Evolutionary conservation across 345 rosid species (phyloP).

Genomic region (Eucalyptus tenuipes): DNA sequence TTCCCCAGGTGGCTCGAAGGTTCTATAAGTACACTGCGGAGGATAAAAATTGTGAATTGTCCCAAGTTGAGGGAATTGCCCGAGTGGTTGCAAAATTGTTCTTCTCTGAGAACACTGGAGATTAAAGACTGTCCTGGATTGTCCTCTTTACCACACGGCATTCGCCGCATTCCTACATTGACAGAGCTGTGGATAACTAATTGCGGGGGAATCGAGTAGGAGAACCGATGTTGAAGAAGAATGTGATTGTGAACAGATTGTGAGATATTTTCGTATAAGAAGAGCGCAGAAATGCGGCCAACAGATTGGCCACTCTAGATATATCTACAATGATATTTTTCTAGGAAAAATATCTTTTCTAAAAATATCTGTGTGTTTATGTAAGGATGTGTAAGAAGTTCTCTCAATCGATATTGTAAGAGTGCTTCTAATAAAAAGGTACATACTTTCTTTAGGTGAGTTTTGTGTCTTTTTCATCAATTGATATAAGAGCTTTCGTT

Average conservation of each 20-base stretch:
- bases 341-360: not conserved
- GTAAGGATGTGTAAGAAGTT: too few species aligned
- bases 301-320: too few species aligned
- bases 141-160: not conserved
- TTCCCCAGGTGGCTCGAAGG: slow-evolving; percentile 1
- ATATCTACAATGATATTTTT: too few species aligned
- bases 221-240: too few species aligned
- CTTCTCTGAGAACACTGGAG: not conserved
- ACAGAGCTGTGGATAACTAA: too few species aligned
- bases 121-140: not conserved
- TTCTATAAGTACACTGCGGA: too few species aligned
- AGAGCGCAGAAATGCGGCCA: too few species aligned
- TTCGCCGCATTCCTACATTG: not conserved
- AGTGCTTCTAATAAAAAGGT: not conserved
- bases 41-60: accelerated
- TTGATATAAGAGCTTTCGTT: not conserved
- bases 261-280: too few species aligned
- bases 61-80: not conserved
- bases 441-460: not conserved
- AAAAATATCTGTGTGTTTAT: not conserved
- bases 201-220: too few species aligned
- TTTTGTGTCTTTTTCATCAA: not conserved
- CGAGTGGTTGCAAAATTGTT: not conserved
- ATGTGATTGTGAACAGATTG: too few species aligned
- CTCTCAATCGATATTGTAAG: not conserved